These are phyloP conservation scores for Globisporangium spiculum DNA, from an alignment of 352 stramenopile species.

Conservation along the genomic window DNA sequence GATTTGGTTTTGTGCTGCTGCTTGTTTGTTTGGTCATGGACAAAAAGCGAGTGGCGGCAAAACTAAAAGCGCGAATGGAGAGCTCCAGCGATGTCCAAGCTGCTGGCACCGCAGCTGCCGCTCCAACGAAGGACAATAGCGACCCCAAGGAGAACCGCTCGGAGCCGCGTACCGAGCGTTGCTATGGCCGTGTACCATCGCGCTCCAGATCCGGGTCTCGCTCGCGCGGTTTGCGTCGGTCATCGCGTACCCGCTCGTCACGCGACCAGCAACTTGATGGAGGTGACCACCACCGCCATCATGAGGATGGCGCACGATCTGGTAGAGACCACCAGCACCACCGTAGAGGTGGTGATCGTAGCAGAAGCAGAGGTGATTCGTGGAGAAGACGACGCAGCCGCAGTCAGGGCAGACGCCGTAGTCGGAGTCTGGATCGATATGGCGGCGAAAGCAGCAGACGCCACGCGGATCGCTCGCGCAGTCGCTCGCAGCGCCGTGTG, in stretches of 20 bases:
- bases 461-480: slow-evolving; percentile 9
- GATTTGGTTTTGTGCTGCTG: neutral
- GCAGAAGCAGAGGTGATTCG: slow-evolving; percentile 1
- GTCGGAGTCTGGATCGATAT: slow-evolving; percentile 12
- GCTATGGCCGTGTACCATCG: neutral
- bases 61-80: slow-evolving; percentile 7
- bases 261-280: neutral
- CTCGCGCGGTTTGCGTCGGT: slow-evolving; percentile 3
- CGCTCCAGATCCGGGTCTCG: neutral
- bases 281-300: neutral
- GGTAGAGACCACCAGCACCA: slow-evolving; percentile 4
- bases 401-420: slow-evolving; percentile 9
- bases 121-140: neutral
- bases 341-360: neutral
- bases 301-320: neutral
- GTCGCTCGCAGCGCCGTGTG: slow-evolving; percentile 9
- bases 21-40: neutral
- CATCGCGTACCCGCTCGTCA: neutral
- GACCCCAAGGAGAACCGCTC: too few relatives aligned
- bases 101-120: neutral
- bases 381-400: slow-evolving; percentile 7
- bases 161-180: neutral
- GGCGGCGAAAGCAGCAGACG: slow-evolving; percentile 7
- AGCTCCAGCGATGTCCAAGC: neutral
- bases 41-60: slow-evolving; percentile 7